Percentiles rank a stretch among this genome's conserved stretches.
phyloP scores from a whole-genome alignment of 306 rosid genomes.

The Neltuma alba region DNA sequence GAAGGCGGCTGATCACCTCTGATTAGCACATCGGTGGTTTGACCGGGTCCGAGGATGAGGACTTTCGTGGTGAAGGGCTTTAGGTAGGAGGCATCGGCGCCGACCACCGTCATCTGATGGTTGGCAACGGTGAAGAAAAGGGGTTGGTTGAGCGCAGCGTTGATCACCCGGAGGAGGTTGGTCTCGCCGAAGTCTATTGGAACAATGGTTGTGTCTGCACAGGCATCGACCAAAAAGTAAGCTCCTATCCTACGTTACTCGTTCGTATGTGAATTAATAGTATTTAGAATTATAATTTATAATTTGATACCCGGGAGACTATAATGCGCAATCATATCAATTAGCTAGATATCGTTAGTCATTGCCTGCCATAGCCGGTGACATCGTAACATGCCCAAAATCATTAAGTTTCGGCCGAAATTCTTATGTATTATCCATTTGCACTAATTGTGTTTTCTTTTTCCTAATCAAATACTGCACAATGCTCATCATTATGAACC shows the following conservation, averaged over 20 bases:
- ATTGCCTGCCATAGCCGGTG: background rate
- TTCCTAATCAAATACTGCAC: background rate
- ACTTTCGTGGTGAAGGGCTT: slow-evolving; percentile 82
- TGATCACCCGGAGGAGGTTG: slow-evolving; percentile 73
- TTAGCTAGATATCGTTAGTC: background rate
- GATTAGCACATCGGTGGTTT: slow-evolving; percentile 90
- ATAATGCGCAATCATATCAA: background rate
- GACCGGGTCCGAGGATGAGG: slow-evolving; percentile 93
- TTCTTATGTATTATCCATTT: background rate
- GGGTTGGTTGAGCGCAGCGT: slow-evolving; percentile 74
- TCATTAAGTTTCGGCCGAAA: background rate
- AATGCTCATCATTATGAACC: background rate
- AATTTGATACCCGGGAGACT: background rate
- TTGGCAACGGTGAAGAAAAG: slow-evolving; percentile 83
- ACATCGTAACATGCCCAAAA: background rate
- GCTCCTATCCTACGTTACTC: background rate
- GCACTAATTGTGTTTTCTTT: background rate
- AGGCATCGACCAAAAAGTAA: background rate
- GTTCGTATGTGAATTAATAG: background rate
- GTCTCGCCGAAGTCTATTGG: slow-evolving; percentile 75
- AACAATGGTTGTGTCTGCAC: slow-evolving; percentile 63
- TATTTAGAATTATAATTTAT: background rate
- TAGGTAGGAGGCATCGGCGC: slow-evolving; percentile 87
- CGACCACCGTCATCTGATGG: slow-evolving; percentile 78
- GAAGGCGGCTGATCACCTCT: slow-evolving; percentile 69